Evolutionary conservation across 1,139 yeast genomes (phyloP).

Genomic region (Saccharomyces hybrid): DNA sequence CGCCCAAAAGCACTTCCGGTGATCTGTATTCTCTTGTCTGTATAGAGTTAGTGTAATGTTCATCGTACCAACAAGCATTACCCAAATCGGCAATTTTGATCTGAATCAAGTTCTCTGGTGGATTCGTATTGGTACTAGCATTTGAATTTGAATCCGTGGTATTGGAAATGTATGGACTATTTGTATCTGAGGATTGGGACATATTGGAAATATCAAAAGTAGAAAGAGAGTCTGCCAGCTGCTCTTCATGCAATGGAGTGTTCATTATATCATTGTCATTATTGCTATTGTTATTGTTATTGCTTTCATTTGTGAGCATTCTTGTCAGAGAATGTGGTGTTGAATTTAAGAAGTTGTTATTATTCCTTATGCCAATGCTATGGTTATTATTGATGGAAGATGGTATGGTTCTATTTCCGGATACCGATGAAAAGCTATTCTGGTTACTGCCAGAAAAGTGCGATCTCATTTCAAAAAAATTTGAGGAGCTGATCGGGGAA

Average conservation of each 20-base stretch:
- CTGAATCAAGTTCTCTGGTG: slow-evolving; percentile 32
- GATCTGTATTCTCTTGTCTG: slow-evolving; percentile 73
- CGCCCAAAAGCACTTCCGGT: slow-evolving; percentile 57
- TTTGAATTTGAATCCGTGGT: background rate
- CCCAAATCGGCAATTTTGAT: slow-evolving; percentile 72
- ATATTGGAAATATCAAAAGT: slow-evolving; percentile 33
- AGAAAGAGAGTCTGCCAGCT: slow-evolving; percentile 26
- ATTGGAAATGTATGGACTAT: background rate
- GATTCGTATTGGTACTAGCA: background rate
- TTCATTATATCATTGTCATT: background rate
- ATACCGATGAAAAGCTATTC: slow-evolving; percentile 2
- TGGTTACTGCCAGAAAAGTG: slow-evolving; percentile 19
- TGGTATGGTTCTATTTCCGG: background rate
- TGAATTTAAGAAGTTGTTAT: background rate
- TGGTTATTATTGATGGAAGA: background rate
- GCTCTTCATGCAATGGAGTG: background rate
- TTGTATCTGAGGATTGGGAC: slow-evolving; percentile 26
- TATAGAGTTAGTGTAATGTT: slow-evolving; percentile 64
- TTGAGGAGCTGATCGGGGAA: slow-evolving; percentile 54
- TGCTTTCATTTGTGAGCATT: background rate
- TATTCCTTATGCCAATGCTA: background rate
- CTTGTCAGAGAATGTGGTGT: background rate
- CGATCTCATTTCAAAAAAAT: slow-evolving; percentile 31
- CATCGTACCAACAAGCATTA: slow-evolving; percentile 61
- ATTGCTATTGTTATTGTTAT: background rate